Evolutionary conservation across 2,329 filamentous ascomycete species (phyloP), one percentile per base, ranked within the genome.

Genomic region (Colletotrichum acutatum): DNA sequence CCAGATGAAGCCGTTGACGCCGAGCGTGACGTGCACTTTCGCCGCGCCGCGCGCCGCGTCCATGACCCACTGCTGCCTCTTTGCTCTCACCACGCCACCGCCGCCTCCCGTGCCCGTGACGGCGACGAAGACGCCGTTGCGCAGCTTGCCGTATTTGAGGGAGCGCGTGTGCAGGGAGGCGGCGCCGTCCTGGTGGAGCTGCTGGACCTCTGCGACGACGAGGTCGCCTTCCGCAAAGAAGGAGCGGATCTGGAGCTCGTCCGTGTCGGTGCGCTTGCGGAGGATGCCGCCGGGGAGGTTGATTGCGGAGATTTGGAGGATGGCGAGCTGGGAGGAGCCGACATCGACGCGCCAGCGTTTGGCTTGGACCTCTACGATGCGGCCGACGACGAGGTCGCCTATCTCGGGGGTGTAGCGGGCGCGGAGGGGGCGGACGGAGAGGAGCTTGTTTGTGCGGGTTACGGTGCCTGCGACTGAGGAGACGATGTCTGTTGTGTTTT

Each of bases 1-100:
- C 93, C 95, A 99, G 71, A 98, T 95, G 81, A 97, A 98, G 1
- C 97, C 97, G 79, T 99, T 99, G 52, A 99, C 97, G 2, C 97
- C 97, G 1, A 99, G 87, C 65, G 98, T 89, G 8, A 98, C 91
- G 80, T 98, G 94, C 32, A 99, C 90, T 75, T 91, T 92, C 65
- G 90, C 88, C 42, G 89, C 87, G 42, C 88, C 86, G 74, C 86
- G 84, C 8, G 81, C 82, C 5, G 81, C 82, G 72, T 92, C 90
- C 77, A 97, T 86, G 0, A 95, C 97, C 89, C 97, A 98, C 53
- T 97, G 92, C 84, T 99, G 97, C 70, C 95, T 87, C 77, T 96
- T 90, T 28, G 92, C 91, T 65, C 97, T 87, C 34, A 97, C 94
- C 1, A 98, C 95, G 3, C 92, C 92, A 3, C 96, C 96, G 7